Evolutionary conservation across 768 basidiomycete species (phyloP).

Genomic region (Peribolospora baueri): DNA sequence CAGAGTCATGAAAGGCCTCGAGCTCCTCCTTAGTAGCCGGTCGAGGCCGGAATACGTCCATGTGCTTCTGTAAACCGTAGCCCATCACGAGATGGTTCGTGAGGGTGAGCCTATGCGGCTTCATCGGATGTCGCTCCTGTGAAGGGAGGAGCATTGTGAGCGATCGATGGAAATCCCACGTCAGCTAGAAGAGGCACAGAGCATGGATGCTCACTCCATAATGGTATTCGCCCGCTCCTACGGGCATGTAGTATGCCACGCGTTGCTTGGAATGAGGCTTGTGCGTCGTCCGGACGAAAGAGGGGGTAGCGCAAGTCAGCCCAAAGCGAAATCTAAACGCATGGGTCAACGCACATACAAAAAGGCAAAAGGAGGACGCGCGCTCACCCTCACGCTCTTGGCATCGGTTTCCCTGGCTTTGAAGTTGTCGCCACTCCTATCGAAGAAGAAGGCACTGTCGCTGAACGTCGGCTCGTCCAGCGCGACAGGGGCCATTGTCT

Average conservation of each 20-base stretch:
- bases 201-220: slow-evolving; percentile 47
- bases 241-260: slow-evolving; percentile 90
- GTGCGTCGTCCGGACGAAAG: no score
- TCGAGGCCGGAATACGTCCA: slow-evolving; percentile 77
- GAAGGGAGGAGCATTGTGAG: neutral
- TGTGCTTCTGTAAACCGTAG: slow-evolving; percentile 84
- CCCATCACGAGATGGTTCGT: slow-evolving; percentile 90
- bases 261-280: slow-evolving; percentile 62
- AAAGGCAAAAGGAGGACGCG: no score
- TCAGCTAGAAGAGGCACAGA: neutral
- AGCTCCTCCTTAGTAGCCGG: slow-evolving; percentile 73
- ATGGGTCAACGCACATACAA: no score
- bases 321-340: no score
- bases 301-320: no score
- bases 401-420: no score
- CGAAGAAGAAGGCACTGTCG: no score
- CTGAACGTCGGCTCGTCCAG: no score
- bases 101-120: slow-evolving; percentile 80
- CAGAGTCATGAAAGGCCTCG: slow-evolving; percentile 71
- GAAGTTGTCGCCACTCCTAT: no score
- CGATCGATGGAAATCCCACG: neutral
- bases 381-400: no score
- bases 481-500: no score
- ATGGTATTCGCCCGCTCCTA: slow-evolving; percentile 80
- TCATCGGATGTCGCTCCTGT: slow-evolving; percentile 91